Evolutionary conservation across 345 rosid genomes (phyloP), one percentile per base, ranked within the genome.

Genomic region (Cardamine chenopodiifolia): DNA sequence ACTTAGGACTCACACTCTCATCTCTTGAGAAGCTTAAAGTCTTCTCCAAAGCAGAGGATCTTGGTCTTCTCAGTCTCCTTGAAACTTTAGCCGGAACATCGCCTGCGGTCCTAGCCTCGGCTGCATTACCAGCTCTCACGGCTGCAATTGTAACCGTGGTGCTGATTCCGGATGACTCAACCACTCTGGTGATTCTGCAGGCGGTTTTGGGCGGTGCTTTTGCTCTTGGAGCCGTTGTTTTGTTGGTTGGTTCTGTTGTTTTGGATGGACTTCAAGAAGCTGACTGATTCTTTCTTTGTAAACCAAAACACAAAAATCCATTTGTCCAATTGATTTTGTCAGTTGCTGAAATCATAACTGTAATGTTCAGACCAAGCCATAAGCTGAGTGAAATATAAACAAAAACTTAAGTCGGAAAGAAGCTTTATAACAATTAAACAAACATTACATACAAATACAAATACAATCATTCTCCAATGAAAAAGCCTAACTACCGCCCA

Each of bases 11-110:
- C 57, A 90, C 97, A 23, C 86, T 95, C 11, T 88, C 97, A 0
- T 95, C 97, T 8, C 82, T 95, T 1, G 97, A 95, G 91, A 95
- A 87, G 81, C 82, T 89, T 28, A 86, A 89, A 2, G 66, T 95
- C 23, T 87, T 95, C 69, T 95, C 97, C 4, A 95, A 91, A 78
- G 97, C 99, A 0, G 98, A 94, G 86, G 89, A 91, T 62, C 81
- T 95, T 50, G 97, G 97, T 15, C 84, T 95, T 4, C 82, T 95
- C 73, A 91, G 97, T 73, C 76, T 95, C 65, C 78, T 95, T 31
- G 97, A 91, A 79, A 92, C 85, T 25, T 47, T 75, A 4, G 93
- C 86, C 0, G 74, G 84, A 12, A 83, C 81, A 0, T 88, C 95
- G 0, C 99, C 99, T 0, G 70, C 98, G 0, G 68, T 81, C 3